These are phyloP conservation scores for Proliferodiscus dingleyae DNA, from an alignment of 2,329 filamentous ascomycete genomes.

Conservation along the genomic window DNA sequence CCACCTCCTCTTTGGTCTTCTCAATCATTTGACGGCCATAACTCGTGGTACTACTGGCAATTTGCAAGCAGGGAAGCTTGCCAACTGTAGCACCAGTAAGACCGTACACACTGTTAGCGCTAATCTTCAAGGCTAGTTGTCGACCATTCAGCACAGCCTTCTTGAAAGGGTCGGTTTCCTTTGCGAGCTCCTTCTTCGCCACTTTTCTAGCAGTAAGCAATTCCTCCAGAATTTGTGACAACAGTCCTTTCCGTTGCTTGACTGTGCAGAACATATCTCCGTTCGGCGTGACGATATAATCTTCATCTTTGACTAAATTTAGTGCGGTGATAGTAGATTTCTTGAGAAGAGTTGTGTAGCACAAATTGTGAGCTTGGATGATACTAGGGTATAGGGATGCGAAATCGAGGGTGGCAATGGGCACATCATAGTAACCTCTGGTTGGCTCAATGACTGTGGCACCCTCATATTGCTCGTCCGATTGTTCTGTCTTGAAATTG, in stretches of 20 bases:
- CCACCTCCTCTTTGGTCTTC: conserved; percentile 93
- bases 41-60: conserved; percentile 94
- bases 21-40: conserved; percentile 99
- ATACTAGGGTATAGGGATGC: conserved; percentile 98
- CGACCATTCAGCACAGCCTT: conserved; percentile 97
- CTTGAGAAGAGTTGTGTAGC: conserved; percentile 89
- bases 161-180: conserved; percentile 93
- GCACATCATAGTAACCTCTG: conserved; percentile 89
- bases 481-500: conserved; percentile 65
- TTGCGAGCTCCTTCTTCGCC: conserved; percentile 82
- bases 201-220: conserved; percentile 86
- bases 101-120: conserved; percentile 96
- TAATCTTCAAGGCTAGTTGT: conserved; percentile 92
- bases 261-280: conserved; percentile 87
- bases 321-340: conserved; percentile 73
- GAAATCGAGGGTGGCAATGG: conserved; percentile 96
- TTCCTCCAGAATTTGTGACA: conserved; percentile 95
- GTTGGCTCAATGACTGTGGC: conserved; percentile 96
- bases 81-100: conserved; percentile 93
- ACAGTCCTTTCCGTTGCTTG: conserved; percentile 83
- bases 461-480: conserved; percentile 91
- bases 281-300: conserved; percentile 95
- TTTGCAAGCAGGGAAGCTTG: conserved; percentile 89
- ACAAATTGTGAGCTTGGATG: conserved; percentile 97
- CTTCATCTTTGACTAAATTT: conserved; percentile 76